phyloP scores from a whole-genome alignment of 768 basidiomycete species.

The Suillus tomentosus region DNA sequence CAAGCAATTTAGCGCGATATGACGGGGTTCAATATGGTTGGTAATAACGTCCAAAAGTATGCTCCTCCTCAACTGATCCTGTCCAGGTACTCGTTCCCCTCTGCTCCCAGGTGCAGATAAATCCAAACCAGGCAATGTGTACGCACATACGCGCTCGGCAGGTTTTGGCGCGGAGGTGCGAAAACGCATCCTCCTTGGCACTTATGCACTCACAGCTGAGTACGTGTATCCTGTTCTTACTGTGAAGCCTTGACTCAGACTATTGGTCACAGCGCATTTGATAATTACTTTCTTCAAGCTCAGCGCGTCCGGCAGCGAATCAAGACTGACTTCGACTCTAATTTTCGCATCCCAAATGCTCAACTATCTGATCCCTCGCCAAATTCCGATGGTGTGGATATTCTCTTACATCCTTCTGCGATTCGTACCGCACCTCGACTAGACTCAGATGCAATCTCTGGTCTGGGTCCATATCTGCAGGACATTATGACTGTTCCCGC shows the following conservation, averaged over 20 bases:
- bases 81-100: slow-evolving; percentile 52
- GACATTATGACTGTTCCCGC: slow-evolving; percentile 93
- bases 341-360: slow-evolving; percentile 63
- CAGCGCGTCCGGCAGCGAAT: slow-evolving; percentile 76
- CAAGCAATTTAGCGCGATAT: slow-evolving; percentile 88
- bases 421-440: slow-evolving; percentile 82
- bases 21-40: slow-evolving; percentile 88
- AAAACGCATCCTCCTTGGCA: slow-evolving; percentile 85
- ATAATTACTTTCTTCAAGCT: slow-evolving; percentile 96
- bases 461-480: slow-evolving; percentile 74
- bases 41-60: slow-evolving; percentile 15
- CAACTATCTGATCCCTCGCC: slow-evolving; percentile 21
- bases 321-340: slow-evolving; percentile 68
- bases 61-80: neutral
- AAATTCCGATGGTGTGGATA: slow-evolving; percentile 56
- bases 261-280: slow-evolving; percentile 70
- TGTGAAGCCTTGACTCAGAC: neutral
- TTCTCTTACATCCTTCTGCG: slow-evolving; percentile 85
- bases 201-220: slow-evolving; percentile 92
- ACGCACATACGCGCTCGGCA: slow-evolving; percentile 63
- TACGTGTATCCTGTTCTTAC: slow-evolving; percentile 40
- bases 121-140: slow-evolving; percentile 55
- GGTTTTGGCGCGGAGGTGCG: slow-evolving; percentile 86
- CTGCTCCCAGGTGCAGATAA: slow-evolving; percentile 44
- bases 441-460: slow-evolving; percentile 17